Conservation (phyloP, 495 filamentous ascomycete genomes). For the Podospora pseudoanserina region DNA sequence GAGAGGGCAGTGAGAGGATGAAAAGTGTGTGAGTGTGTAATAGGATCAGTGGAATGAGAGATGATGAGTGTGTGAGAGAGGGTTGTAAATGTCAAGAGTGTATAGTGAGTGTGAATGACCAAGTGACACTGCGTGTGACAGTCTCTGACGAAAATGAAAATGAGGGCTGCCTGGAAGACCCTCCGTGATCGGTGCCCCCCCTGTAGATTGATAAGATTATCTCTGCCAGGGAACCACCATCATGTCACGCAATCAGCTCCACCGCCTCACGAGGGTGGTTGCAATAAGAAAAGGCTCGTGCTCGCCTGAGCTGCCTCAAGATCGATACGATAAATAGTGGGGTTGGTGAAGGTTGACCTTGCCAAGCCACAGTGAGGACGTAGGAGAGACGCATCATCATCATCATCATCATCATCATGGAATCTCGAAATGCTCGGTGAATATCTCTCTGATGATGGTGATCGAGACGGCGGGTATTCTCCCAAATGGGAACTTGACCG, state of each 20-base stretch:
- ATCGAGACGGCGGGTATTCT: not conserved
- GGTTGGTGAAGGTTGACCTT: not conserved
- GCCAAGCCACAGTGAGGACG: not conserved
- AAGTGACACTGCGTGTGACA: not conserved
- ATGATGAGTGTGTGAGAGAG: too few relatives aligned
- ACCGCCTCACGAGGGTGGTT: not conserved
- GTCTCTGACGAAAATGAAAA: not conserved
- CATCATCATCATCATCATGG: not conserved
- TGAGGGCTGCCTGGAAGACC: conserved; percentile 13
- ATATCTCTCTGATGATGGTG: too few relatives aligned
- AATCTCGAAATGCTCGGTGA: too few relatives aligned
- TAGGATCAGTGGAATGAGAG: too few relatives aligned
- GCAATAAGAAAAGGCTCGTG: not conserved
- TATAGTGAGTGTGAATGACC: not conserved
- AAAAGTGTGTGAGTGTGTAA: too few relatives aligned
- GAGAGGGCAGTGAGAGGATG: too few relatives aligned
- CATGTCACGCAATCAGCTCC: not conserved
- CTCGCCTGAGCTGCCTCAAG: not conserved
- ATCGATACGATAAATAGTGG: not conserved
- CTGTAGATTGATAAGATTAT: not conserved
- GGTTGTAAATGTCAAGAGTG: too few relatives aligned
- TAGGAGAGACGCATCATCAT: not conserved
- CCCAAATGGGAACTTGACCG: not conserved
- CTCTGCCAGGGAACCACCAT: too few relatives aligned
- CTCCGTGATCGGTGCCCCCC: not conserved